A percentile compares a stretch with the other conserved stretches of the same genome.
phyloP scores from a whole-genome alignment of 75 land plant species.

The Pseudotsuga menziesii region DNA sequence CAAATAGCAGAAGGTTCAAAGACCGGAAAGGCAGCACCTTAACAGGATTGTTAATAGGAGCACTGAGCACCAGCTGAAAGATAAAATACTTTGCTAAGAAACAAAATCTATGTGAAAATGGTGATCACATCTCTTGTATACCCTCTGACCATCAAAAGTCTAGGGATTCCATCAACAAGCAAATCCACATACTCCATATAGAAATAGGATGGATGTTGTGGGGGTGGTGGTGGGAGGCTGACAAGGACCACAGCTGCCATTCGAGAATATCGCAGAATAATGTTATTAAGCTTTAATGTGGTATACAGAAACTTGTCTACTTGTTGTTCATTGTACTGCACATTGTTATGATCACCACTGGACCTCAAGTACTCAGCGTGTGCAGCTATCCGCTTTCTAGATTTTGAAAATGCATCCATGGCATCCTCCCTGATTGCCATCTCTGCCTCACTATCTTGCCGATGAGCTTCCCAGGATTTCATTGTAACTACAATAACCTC shows the following conservation, averaged over 20 bases:
- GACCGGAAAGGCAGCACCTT: no score
- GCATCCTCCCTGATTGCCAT: conserved; percentile 63
- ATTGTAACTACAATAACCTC: conserved; percentile 94
- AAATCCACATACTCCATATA: conserved; percentile 98
- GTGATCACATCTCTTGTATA: conserved; percentile 91
- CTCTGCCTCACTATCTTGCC: conserved; percentile 42
- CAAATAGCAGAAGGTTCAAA: no score
- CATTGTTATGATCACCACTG: conserved; percentile 30
- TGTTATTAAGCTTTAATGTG: conserved; percentile 81
- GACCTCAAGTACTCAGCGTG: conserved; percentile 48
- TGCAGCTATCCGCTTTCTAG: conserved; percentile 58
- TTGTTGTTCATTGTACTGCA: conserved; percentile 76
- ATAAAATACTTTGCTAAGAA: no score
- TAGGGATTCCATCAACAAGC: conserved; percentile 88
- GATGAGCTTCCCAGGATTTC: conserved; percentile 90
- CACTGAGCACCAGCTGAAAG: no score
- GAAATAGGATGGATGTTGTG: conserved; percentile 79
- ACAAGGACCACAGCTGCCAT: conserved; percentile 98
- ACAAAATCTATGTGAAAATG: conserved; percentile 64
- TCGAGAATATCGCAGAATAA: conserved; percentile 81
- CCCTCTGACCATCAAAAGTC: conserved; percentile 95
- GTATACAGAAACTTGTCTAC: conserved; percentile 94
- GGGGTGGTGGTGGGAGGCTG: conserved; percentile 96
- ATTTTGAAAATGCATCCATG: conserved; percentile 71
- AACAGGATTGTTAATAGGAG: no score